phyloP scores from a whole-genome alignment of 2,329 filamentous ascomycete genomes.

The Leptographium galeiforme region DNA sequence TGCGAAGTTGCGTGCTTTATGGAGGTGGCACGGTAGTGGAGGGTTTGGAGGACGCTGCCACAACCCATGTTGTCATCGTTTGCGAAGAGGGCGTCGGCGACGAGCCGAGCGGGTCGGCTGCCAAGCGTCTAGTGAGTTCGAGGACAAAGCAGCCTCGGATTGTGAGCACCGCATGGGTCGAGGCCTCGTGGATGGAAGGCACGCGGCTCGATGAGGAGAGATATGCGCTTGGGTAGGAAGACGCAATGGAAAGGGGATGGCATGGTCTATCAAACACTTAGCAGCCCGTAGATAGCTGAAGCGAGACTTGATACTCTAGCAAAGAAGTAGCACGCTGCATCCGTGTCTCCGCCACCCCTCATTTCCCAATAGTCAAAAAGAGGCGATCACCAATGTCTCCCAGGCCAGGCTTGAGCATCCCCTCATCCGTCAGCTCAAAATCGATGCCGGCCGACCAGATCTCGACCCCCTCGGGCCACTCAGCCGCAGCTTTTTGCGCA shows the following conservation, averaged over 20 bases:
- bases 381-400: slow-evolving; percentile 85
- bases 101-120: slow-evolving; percentile 19
- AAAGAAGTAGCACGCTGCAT: no score
- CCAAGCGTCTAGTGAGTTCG: slow-evolving; percentile 29
- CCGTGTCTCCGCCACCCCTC: slow-evolving; percentile 1
- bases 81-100: slow-evolving; percentile 25
- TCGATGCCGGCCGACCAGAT: slow-evolving; percentile 79
- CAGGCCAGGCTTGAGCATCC: slow-evolving; percentile 83
- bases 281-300: not conserved
- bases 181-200: slow-evolving; percentile 64
- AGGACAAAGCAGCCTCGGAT: slow-evolving; percentile 48
- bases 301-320: no score
- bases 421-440: slow-evolving; percentile 54
- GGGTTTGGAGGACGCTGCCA: slow-evolving; percentile 31
- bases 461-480: slow-evolving; percentile 66
- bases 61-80: slow-evolving; percentile 65
- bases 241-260: no score
- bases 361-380: slow-evolving; percentile 83
- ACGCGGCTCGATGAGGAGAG: slow-evolving; percentile 71
- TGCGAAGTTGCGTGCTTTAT: slow-evolving; percentile 50
- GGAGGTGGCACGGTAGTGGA: slow-evolving; percentile 48
- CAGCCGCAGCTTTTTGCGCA: slow-evolving; percentile 54
- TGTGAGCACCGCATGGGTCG: slow-evolving; percentile 59
- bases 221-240: slow-evolving; percentile 22
- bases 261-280: no score